phyloP scores from a whole-genome alignment of 345 rosid genomes.

The Limnanthes douglasii region DNA sequence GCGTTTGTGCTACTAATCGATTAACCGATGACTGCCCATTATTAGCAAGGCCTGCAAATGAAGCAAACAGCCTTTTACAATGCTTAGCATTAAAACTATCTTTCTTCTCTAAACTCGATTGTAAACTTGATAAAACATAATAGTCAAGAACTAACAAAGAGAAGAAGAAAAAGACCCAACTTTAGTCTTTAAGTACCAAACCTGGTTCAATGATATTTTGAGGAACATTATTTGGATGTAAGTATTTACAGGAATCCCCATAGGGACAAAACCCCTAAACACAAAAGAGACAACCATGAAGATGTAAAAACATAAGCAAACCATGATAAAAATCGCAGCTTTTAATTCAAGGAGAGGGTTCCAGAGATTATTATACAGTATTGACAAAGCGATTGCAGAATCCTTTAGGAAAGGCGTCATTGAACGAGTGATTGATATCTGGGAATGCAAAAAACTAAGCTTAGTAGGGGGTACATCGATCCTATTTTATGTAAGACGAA shows the following conservation, averaged over 20 bases:
- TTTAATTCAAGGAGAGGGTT: neutral
- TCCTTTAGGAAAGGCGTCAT: constrained; percentile 19
- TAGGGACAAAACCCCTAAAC: constrained; percentile 63
- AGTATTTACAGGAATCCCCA: constrained; percentile 73
- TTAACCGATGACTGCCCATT: constrained; percentile 4
- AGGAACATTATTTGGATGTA: constrained; percentile 30
- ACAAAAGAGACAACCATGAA: constrained; percentile 3
- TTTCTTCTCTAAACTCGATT: constrained; percentile 2
- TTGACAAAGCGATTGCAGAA: constrained; percentile 59
- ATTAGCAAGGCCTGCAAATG: constrained; percentile 10
- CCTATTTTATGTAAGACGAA: neutral
- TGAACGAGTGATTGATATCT: constrained; percentile 16
- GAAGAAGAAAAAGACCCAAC: neutral
- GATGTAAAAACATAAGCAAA: neutral
- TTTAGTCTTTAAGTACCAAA: neutral
- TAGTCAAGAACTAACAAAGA: neutral
- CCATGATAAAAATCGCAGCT: neutral
- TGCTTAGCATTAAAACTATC: too few relatives aligned
- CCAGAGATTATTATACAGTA: constrained; percentile 16
- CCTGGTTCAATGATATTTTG: constrained; percentile 4
- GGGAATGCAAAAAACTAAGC: neutral
- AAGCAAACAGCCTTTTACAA: neutral
- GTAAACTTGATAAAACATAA: neutral
- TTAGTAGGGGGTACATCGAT: neutral
- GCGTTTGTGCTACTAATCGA: constrained; percentile 3